A percentile compares a stretch with the other conserved stretches of the same genome.
Conservation (phyloP, 2,329 filamentous ascomycete species). For the Corniculantispora saksenae region DNA sequence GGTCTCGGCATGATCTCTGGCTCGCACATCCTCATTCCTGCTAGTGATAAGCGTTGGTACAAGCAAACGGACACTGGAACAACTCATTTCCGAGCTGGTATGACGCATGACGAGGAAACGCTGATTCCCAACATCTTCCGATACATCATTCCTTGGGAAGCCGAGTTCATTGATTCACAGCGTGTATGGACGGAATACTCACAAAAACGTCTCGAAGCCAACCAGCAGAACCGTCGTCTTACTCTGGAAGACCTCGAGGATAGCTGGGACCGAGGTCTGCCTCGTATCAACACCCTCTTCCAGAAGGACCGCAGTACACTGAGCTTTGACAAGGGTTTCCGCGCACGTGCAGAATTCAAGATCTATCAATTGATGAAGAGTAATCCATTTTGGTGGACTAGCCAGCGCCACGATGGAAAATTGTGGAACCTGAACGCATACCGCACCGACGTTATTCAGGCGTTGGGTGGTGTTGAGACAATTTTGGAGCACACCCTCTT, state of each 20-base stretch:
- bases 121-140: conserved; percentile 98
- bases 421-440: conserved; percentile 97
- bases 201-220: conserved; percentile 94
- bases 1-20: conserved; percentile 98
- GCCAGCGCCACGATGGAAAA: conserved; percentile 94
- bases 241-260: conserved; percentile 97
- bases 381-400: conserved; percentile 99
- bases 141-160: conserved; percentile 99
- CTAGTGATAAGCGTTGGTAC: conserved; percentile 96
- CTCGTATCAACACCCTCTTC: conserved; percentile 97
- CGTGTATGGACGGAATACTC: conserved; percentile 99
- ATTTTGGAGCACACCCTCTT: conserved; percentile 96
- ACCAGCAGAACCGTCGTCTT: conserved; percentile 92
- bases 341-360: conserved; percentile 94
- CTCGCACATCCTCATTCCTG: conserved; percentile 94
- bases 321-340: conserved; percentile 98
- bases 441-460: conserved; percentile 94
- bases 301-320: conserved; percentile 97
- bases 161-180: conserved; percentile 98
- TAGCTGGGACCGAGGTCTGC: conserved; percentile 96
- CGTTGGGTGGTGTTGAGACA: conserved; percentile 92
- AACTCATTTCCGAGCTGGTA: conserved; percentile 94
- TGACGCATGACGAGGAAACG: conserved; percentile 98
- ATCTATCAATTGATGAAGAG: conserved; percentile 98
- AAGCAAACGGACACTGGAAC: conserved; percentile 98